Evolutionary conservation across 2,329 filamentous ascomycete species (phyloP).

Genomic region (Penicillium sp.): DNA sequence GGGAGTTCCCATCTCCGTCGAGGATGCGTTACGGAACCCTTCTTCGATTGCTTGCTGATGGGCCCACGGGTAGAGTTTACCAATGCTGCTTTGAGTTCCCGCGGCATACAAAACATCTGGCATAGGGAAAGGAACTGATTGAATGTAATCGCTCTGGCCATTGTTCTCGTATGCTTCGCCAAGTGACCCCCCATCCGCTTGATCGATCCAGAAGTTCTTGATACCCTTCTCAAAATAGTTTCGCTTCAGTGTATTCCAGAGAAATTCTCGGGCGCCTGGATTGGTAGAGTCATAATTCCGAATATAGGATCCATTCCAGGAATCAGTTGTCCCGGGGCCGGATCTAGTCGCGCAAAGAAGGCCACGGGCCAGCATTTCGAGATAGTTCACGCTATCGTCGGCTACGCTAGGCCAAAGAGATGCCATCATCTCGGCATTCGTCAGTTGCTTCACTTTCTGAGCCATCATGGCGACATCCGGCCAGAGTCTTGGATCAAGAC

Average conservation of each 20-base stretch:
- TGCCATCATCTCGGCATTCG: slow-evolving; percentile 65
- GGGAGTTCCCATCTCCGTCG: slow-evolving; percentile 49
- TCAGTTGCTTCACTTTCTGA: slow-evolving; percentile 57
- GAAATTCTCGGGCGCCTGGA: slow-evolving; percentile 57
- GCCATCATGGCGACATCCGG: slow-evolving; percentile 68
- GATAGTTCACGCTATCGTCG: slow-evolving; percentile 59
- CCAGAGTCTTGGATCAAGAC: slow-evolving; percentile 64
- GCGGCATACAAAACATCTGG: slow-evolving; percentile 58
- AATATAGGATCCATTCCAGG: slow-evolving; percentile 60
- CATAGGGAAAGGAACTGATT: slow-evolving; percentile 34
- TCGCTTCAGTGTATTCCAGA: slow-evolving; percentile 61
- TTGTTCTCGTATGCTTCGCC: slow-evolving; percentile 43
- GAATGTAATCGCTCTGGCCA: slow-evolving; percentile 56
- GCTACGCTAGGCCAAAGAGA: slow-evolving; percentile 70
- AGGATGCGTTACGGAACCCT: slow-evolving; percentile 56
- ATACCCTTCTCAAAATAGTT: slow-evolving; percentile 66
- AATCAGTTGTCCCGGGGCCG: slow-evolving; percentile 60
- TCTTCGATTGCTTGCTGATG: slow-evolving; percentile 64
- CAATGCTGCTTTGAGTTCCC: slow-evolving; percentile 60
- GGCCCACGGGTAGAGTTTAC: slow-evolving; percentile 63
- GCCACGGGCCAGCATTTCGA: slow-evolving; percentile 62
- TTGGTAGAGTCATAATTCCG: slow-evolving; percentile 66
- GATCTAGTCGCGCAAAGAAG: slow-evolving; percentile 62
- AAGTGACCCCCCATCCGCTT: slow-evolving; percentile 58
- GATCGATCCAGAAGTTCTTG: slow-evolving; percentile 68